Evolutionary conservation across 2,329 filamentous ascomycete genomes (phyloP).

Genomic region (Verticillium tricorpus): DNA sequence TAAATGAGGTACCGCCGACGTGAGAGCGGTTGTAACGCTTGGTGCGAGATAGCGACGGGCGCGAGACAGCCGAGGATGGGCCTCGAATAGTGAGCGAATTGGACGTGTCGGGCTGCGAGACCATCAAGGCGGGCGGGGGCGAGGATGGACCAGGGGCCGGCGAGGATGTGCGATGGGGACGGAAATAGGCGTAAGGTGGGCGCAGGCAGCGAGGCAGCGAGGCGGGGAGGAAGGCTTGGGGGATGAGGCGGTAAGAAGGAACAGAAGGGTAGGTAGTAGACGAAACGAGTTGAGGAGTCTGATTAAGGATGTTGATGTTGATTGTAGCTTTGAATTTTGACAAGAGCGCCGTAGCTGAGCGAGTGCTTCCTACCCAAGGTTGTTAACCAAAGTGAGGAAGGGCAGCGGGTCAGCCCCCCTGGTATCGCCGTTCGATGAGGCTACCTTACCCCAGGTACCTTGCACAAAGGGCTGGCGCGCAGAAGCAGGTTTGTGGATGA

Average conservation of each 20-base stretch:
- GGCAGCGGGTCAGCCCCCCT: not conserved
- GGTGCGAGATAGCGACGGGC: conserved; percentile 51
- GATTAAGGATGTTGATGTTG: not conserved
- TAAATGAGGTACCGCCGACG: conserved; percentile 63
- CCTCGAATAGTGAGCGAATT: conserved; percentile 54
- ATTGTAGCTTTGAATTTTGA: not conserved
- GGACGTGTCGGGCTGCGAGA: conserved; percentile 55
- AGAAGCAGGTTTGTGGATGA: not conserved
- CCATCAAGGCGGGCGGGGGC: conserved; percentile 47
- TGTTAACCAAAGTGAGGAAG: not conserved
- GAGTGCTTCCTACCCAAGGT: not conserved
- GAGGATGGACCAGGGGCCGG: conserved; percentile 68
- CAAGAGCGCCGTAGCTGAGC: not conserved
- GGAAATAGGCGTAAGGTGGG: too few species aligned
- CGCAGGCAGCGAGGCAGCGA: not conserved
- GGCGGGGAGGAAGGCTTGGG: too few species aligned
- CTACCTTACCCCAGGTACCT: not conserved
- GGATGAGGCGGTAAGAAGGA: too few species aligned
- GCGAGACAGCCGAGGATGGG: conserved; percentile 59
- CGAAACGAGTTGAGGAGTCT: too few species aligned
- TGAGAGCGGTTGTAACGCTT: conserved; percentile 80
- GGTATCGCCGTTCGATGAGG: not conserved
- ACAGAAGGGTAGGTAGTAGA: not conserved
- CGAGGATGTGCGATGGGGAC: conserved; percentile 50
- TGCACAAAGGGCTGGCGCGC: not conserved